These are phyloP conservation scores for Hymenoscyphus albidus DNA, from an alignment of 2,329 filamentous ascomycete species.

Conservation along the genomic window DNA sequence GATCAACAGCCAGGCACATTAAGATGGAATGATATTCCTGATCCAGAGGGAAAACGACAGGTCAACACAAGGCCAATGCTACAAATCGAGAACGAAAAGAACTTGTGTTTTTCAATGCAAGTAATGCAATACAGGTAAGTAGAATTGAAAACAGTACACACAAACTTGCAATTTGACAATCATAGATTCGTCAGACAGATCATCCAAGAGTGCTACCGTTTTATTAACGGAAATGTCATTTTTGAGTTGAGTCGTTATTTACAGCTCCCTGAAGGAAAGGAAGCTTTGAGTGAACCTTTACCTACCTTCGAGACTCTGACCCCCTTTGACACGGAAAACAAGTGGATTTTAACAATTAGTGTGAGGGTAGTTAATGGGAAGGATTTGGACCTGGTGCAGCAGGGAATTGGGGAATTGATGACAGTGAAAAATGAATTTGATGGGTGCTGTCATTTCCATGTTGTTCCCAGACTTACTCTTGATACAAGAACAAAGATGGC, in stretches of 20 bases:
- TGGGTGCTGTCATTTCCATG: conserved; percentile 50
- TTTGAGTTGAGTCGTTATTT: conserved; percentile 31
- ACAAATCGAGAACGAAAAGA: conserved; percentile 36
- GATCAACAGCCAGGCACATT: conserved; percentile 42
- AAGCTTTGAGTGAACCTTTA: conserved; percentile 33
- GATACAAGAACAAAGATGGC: conserved; percentile 45
- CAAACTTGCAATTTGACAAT: not conserved
- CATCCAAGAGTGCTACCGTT: conserved; percentile 26
- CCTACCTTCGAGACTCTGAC: conserved; percentile 47
- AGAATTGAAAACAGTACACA: too few relatives aligned
- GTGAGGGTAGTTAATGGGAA: conserved; percentile 53
- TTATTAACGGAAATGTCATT: conserved; percentile 30
- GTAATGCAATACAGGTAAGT: conserved; percentile 52
- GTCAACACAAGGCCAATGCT: conserved; percentile 32
- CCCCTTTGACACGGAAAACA: conserved; percentile 45
- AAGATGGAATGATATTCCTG: conserved; percentile 58
- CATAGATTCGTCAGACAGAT: conserved; percentile 29
- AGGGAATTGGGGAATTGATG: conserved; percentile 50
- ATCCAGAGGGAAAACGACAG: conserved; percentile 39
- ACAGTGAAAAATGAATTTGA: conserved; percentile 45
- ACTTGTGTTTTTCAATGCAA: conserved; percentile 45
- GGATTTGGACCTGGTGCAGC: conserved; percentile 50
- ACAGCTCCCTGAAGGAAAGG: conserved; percentile 26
- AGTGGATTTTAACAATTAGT: conserved; percentile 55
- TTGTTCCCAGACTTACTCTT: conserved; percentile 49